Evolutionary conservation across 2,329 filamentous ascomycete species (phyloP).

Genomic region (Metarhizium brunneum): DNA sequence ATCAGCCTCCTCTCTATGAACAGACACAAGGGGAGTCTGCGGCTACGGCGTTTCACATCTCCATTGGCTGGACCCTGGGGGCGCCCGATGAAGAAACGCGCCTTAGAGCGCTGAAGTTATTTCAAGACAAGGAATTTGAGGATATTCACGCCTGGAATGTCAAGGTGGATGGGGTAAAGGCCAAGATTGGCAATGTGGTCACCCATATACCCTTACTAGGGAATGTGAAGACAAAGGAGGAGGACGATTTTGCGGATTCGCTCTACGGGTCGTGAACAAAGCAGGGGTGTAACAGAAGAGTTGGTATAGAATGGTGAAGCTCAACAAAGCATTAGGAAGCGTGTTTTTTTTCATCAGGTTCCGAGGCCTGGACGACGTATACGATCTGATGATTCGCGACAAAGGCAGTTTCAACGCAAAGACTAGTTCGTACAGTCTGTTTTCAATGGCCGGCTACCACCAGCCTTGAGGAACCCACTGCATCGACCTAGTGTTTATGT

Average conservation of each 20-base stretch:
- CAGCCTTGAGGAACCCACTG: too few species aligned
- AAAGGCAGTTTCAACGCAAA: not conserved
- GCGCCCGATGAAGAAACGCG: conserved; percentile 34
- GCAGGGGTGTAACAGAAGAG: not conserved
- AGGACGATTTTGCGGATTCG: not conserved
- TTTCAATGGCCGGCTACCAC: too few species aligned
- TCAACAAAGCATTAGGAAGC: too few species aligned
- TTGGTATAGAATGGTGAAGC: not conserved
- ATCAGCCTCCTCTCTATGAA: conserved; percentile 64
- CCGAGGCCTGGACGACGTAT: too few species aligned
- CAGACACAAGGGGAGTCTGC: conserved; percentile 14
- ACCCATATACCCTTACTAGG: conserved; percentile 34
- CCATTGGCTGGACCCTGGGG: conserved; percentile 73
- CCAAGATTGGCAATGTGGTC: conserved; percentile 66
- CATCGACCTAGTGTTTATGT: too few species aligned
- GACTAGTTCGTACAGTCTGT: not conserved
- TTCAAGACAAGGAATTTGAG: conserved; percentile 14
- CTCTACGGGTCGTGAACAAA: not conserved
- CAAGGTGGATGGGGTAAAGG: conserved; percentile 54
- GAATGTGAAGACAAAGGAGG: not conserved
- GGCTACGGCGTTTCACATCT: conserved; percentile 65
- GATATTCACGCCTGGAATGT: conserved; percentile 36
- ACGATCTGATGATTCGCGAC: too few species aligned
- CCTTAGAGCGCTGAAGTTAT: conserved; percentile 15
- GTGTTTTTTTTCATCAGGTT: too few species aligned